These are phyloP conservation scores for Didymella pomorum DNA, from an alignment of 2,329 filamentous ascomycete genomes.

Conservation along the genomic window DNA sequence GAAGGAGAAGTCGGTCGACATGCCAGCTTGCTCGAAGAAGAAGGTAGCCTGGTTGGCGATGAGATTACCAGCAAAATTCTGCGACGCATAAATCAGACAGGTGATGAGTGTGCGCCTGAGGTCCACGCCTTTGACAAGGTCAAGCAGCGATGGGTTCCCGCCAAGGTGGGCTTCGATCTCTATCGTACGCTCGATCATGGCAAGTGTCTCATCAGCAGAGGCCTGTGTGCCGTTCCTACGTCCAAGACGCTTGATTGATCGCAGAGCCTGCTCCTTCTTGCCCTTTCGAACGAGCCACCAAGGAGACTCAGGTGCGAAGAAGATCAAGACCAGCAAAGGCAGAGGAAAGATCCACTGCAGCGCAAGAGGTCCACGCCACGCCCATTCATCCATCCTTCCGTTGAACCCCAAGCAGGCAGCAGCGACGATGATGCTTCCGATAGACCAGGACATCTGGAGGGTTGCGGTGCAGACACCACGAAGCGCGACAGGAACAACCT, in stretches of 20 bases:
- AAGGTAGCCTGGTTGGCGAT: conserved; percentile 69
- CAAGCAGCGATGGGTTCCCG: conserved; percentile 58
- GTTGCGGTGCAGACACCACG: conserved; percentile 66
- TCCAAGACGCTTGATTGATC: conserved; percentile 60
- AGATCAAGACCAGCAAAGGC: conserved; percentile 53
- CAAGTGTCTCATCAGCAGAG: conserved; percentile 56
- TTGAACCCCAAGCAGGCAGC: conserved; percentile 64
- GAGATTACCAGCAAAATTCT: conserved; percentile 67
- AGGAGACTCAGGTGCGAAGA: conserved; percentile 53
- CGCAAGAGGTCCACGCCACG: conserved; percentile 35
- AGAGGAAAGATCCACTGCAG: conserved; percentile 56
- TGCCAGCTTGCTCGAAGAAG: conserved; percentile 69
- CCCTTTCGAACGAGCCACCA: conserved; percentile 55
- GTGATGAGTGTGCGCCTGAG: conserved; percentile 62
- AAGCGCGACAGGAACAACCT: conserved; percentile 67
- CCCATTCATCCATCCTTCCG: conserved; percentile 33
- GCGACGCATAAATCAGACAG: conserved; percentile 64
- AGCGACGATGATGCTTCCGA: conserved; percentile 67
- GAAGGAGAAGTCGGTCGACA: conserved; percentile 64
- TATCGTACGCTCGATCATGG: conserved; percentile 66
- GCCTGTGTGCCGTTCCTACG: conserved; percentile 50
- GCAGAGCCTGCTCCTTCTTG: conserved; percentile 52
- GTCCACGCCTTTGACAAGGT: conserved; percentile 64
- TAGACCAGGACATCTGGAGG: conserved; percentile 71
- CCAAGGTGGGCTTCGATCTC: conserved; percentile 59